A percentile compares a stretch with the other conserved stretches of the same genome.
Conservation (phyloP, 1,284 basidiomycete genomes). For the Leccinum pseudoinsigne region DNA sequence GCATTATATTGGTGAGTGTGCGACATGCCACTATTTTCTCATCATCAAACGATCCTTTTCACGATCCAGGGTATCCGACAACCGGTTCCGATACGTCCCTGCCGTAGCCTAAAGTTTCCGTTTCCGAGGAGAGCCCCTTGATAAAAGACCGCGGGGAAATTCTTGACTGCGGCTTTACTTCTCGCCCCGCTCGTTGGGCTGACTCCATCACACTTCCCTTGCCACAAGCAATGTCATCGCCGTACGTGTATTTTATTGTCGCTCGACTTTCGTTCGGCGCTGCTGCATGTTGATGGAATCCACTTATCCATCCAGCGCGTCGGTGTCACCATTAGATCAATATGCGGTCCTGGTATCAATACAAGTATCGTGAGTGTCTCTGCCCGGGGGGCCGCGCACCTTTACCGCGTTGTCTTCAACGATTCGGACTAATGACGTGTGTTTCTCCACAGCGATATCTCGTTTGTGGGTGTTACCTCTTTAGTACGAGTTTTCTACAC, state of each 20-base stretch:
- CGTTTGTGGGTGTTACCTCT: background rate
- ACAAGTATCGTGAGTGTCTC: slow-evolving; percentile 4
- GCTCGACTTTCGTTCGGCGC: background rate
- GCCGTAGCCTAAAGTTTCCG: background rate
- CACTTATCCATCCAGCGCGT: background rate
- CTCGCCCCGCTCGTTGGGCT: background rate
- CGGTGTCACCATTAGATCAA: background rate
- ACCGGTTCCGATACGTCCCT: no score
- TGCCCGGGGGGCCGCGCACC: background rate
- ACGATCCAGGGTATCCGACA: background rate
- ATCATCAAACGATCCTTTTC: background rate
- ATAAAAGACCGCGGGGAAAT: background rate
- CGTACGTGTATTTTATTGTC: background rate
- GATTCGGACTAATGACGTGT: background rate
- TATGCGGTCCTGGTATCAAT: slow-evolving; percentile 5
- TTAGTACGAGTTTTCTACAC: background rate
- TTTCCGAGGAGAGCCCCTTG: background rate
- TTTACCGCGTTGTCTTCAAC: background rate
- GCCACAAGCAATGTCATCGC: background rate
- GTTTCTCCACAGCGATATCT: background rate
- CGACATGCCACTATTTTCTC: background rate
- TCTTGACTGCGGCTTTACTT: background rate
- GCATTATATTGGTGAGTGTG: background rate
- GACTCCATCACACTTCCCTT: no score
- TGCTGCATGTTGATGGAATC: background rate